A percentile compares a stretch with the other conserved stretches of the same genome.
Evolutionary conservation across 176 grass and related monocot genomes (phyloP).

Genomic region (Oryza punctata): DNA sequence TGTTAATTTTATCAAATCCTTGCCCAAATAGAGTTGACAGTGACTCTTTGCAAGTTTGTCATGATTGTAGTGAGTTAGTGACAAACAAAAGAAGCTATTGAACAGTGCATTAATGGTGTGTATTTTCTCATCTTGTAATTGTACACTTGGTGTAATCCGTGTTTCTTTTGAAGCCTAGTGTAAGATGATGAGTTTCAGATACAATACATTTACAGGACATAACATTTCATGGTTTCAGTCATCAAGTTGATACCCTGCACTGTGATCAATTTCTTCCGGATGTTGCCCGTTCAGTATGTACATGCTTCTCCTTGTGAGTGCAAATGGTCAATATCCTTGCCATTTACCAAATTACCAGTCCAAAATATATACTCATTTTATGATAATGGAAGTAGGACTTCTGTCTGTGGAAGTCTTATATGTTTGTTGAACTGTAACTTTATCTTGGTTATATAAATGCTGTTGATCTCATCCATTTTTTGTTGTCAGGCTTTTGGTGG

Average conservation of each 20-base stretch:
- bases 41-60: neutral
- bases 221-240: neutral
- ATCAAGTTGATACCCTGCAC: neutral
- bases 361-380: neutral
- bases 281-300: neutral
- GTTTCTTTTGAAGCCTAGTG: neutral
- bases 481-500: conserved; percentile 49
- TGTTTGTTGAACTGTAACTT: conserved; percentile 11
- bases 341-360: neutral
- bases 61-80: neutral
- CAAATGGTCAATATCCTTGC: neutral
- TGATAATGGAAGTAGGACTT: conserved; percentile 11
- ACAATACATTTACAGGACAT: conserved; percentile 13
- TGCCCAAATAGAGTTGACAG: conserved; percentile 45
- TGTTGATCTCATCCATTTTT: conserved; percentile 11
- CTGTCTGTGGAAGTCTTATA: neutral
- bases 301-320: conserved; percentile 22
- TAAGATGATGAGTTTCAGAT: neutral
- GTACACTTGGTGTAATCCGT: conserved; percentile 20
- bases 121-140: conserved; percentile 37
- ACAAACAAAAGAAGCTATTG: conserved; percentile 15
- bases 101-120: conserved; percentile 16
- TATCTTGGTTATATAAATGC: neutral
- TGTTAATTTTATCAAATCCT: conserved; percentile 65
- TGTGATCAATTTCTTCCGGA: neutral